Base-by-base conservation (phyloP, 306 rosid genomes). In the Prosopis cineraria region DNA sequence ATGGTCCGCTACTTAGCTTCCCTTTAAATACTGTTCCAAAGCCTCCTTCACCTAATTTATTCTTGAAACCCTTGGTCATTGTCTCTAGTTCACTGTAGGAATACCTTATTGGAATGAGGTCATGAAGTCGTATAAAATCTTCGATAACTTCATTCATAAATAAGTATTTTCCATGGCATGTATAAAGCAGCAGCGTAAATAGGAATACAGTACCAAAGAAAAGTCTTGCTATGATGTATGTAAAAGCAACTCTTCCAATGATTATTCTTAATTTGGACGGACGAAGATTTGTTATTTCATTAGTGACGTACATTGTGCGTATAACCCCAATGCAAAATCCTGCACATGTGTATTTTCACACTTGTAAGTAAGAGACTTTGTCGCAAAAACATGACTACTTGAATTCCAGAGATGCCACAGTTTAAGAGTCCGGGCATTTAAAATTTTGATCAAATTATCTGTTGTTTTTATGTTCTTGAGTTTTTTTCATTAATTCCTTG, bases 41-140 rank as follows among this genome's bases (percentile, higher is more conserved):
- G 13, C 69, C 69, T 33, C 45, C 69, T 33, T 34, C 27, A 33
- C 69, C 69, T 9, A 34, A 9, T 17, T 34, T 34, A 20, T 3
- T n/a, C 2, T 9, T 64, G 44, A 64, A 64, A n/a, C 69, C 69
- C 19, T 36, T 34, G 2, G 44, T 34, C 44, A 34, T 64, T 34
- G 22, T n/a, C 45, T 64, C 34, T 3, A 64, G 6, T 17, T 64
- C 27, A 7, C 8, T 34, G 2, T 64, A 64, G 29, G 45, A 64
- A 8, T 64, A 64, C 3, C 69, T 64, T 64, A 64, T 7, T 17
- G 43, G 69, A 63, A 63, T 63, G 13, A 63, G 69, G 27, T 64
- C 9, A n/a, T 64, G 69, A 64, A 64, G 29, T 34, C 24, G 6
- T 0, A 64, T 19, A 4, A 64, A 64, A 3, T 34, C 70, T 36